Evolutionary conservation across 2,329 filamentous ascomycete species (phyloP).

Genomic region (Xylaria sp.): DNA sequence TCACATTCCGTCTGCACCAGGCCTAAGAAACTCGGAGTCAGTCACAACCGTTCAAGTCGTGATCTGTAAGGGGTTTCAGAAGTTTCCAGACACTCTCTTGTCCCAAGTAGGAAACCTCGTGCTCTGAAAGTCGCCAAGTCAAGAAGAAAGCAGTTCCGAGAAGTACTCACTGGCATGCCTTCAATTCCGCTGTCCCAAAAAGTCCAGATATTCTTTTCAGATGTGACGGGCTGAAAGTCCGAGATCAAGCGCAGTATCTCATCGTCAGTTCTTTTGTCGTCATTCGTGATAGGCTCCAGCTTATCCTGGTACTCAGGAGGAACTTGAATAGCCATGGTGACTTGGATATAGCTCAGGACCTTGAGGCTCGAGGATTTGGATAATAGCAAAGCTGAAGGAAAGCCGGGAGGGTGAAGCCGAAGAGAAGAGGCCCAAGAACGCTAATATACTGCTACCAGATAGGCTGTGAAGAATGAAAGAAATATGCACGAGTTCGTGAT

Average conservation of each 20-base stretch:
- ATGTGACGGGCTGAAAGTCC: constrained; percentile 43
- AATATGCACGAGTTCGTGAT: background rate
- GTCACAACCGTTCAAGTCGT: no score
- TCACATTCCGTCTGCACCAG: constrained; percentile 55
- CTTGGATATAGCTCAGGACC: background rate
- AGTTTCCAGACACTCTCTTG: no score
- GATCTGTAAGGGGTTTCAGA: no score
- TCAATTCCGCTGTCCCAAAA: constrained; percentile 53
- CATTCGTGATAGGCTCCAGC: constrained; percentile 34
- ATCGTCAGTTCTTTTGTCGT: constrained; percentile 34
- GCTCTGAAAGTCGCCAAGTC: no score
- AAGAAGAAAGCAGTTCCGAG: no score
- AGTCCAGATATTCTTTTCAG: constrained; percentile 55
- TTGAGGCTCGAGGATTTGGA: no score
- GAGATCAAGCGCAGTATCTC: constrained; percentile 38
- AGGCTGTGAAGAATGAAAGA: background rate
- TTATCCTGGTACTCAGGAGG: constrained; percentile 36
- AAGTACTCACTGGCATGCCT: constrained; percentile 45
- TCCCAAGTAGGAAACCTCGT: no score
- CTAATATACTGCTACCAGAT: background rate
- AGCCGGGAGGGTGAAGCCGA: no score
- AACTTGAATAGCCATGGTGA: constrained; percentile 32
- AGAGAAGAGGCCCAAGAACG: background rate
- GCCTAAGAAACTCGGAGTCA: background rate
- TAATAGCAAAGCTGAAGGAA: background rate